Evolutionary conservation across 2,329 filamentous ascomycete species (phyloP).

Genomic region (Ophiostoma ulmi): DNA sequence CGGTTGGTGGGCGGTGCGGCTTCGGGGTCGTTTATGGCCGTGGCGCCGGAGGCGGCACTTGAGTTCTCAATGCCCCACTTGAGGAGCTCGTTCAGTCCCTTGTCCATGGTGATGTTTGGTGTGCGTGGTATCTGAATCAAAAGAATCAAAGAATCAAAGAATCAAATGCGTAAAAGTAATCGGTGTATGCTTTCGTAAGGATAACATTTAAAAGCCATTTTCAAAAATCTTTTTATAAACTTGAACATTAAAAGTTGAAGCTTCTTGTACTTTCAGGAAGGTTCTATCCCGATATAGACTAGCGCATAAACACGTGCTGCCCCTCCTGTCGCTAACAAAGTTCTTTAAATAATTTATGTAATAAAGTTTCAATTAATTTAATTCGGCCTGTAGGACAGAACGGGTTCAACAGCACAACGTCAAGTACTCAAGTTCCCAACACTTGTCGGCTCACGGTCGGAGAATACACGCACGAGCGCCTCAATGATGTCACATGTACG

Average conservation of each 20-base stretch:
- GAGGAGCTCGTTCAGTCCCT: slow-evolving; percentile 36
- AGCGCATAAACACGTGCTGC: slow-evolving; percentile 26
- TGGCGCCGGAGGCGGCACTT: slow-evolving; percentile 7
- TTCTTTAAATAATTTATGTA: background rate
- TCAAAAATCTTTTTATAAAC: background rate
- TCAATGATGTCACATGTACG: slow-evolving; percentile 6
- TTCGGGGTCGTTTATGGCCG: slow-evolving; percentile 26
- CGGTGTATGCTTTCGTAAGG: background rate
- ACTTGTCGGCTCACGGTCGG: background rate
- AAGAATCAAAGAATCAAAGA: background rate
- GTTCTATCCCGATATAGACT: slow-evolving; percentile 33
- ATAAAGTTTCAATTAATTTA: background rate
- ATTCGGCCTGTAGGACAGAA: background rate
- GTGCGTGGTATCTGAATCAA: background rate
- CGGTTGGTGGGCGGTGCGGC: slow-evolving; percentile 29
- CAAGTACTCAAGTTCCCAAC: background rate
- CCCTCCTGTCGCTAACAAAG: background rate
- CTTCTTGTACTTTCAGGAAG: slow-evolving; percentile 34
- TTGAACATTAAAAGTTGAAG: slow-evolving; percentile 20
- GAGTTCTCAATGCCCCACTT: slow-evolving; percentile 38
- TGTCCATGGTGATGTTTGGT: slow-evolving; percentile 31
- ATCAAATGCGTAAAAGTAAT: too few species aligned
- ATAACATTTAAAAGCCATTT: background rate
- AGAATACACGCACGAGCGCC: background rate
- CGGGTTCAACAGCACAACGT: background rate